Base-by-base conservation (phyloP, 768 basidiomycete species). In the Steccherinum ochraceum region DNA sequence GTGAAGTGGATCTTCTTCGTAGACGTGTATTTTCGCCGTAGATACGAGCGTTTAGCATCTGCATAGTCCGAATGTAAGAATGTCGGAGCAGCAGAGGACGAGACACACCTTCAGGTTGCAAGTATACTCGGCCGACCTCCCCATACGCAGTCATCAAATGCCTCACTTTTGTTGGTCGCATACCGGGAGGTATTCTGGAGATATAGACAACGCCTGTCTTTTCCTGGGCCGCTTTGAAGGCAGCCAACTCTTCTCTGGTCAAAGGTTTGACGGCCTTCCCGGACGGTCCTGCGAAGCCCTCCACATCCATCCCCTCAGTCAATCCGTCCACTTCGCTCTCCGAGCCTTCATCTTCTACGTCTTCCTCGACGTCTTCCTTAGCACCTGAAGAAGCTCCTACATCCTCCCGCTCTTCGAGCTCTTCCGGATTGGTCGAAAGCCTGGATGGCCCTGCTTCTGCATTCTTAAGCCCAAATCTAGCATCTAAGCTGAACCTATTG, bases 121-220 rank as follows among this genome's bases (percentile, higher is more conserved):
- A 74, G 72, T 93, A 98, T 12, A 98, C 90, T 48, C 92, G 76
- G 1, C 93, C 94, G 3, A 97, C 75, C 53, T 93, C 91, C 3
- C 96, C 96, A 62, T 93, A 86, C 30, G 78, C 78, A 54, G 81
- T 83, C 84, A 99, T 86, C 40, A 99, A 74, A 69, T 98, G 92
- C 52, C 93, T 84, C 30, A 98, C 90, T 68, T 98, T 97, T 10
- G 89, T 78, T 24, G 96, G 96, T 19, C 87, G 90, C 96, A 99
- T 98, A 1, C 93, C 95, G 12, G 96, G 96, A 2, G 96, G 96
- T 61, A 98, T 87, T 25, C 96, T 79, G 13, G 93, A 96, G 40
- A 99, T 91, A 67, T 98, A 99, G 45, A 98, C 71, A 47, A 97
- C 83, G 0, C 94, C 94, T 18, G 93, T 82, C 39, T 76, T 75